Base-by-base conservation (phyloP, 768 basidiomycete species). In the Bullera alba region DNA sequence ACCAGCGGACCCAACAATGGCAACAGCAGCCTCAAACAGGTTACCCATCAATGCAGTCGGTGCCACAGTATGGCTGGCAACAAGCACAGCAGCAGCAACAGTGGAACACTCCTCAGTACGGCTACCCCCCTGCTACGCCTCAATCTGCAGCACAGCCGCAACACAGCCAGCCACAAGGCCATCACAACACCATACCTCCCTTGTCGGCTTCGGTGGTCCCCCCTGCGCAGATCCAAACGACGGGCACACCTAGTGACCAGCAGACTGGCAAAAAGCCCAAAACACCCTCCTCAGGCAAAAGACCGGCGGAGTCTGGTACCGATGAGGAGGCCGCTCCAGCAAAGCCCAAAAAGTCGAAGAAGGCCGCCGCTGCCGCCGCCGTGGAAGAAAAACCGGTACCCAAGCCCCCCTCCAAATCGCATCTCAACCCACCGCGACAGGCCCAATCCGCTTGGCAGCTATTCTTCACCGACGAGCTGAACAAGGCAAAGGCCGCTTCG, bases 391-490 rank as follows among this genome's bases (percentile, higher is more conserved):
- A 54, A n/a, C 56, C 53, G 12, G 38, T 52, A 4, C 60, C 58
- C 8, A 58, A 57, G 38, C 50, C 57, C 4, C 64, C 65, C 39
- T 75, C 80, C 48, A 90, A 85, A 74, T 90, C 90, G 34, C 74
- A 81, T 10, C 77, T 95, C 51, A 83, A 83, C 36, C 89, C 87
- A 17, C 90, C 90, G 42, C 90, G 91, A 76, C 79, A 90, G 61
- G 87, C 91, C 5, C 88, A 87, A 3, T 91, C 88, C 2, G 87
- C 90, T 48, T 95, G 91, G 91, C 91, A 95, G 73, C 79, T 95
- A 37, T 95, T 89, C 74, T 93, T 95, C 70, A 89, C 89, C 21
- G 88, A 93, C 69, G 91, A 87, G 82, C 90, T 95, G 57, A 85
- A 88, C 70, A 80, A 64, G 27, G 69, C 71, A n/a, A 73, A 71